Base-by-base conservation (phyloP, 2,329 filamentous ascomycete species). In the Keithomyces neogunnii region DNA sequence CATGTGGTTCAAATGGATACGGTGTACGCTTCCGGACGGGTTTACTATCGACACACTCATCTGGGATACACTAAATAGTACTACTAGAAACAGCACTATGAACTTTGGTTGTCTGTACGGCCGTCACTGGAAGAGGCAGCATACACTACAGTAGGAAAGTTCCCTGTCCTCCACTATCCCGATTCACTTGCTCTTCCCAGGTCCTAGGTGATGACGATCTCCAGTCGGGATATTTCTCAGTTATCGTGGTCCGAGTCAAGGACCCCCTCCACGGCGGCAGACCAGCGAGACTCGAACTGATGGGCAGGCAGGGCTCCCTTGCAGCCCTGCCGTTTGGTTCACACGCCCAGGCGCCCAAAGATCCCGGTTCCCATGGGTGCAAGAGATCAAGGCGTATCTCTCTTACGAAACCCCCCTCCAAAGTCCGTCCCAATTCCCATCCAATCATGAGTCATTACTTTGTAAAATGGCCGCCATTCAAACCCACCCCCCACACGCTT, bases 371-470 rank as follows among this genome's bases (percentile, higher is more conserved):
- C 61, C 60, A 53, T 60, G 60, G 55, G 57, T 52, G 51, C 55
- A 52, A 57, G 55, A 62, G 56, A 63, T 19, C 66, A 67, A 70
- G 71, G 71, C 68, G 71, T 76, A 71, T 69, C 32, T 48, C 32
- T 42, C 11, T 44, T 44, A 10, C 40, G 19, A 44, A 29, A 26
- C 7, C 3, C 46, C 40, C 6, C 11, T 59, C 57, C 58, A 59
- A 65, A 62, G 62, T 62, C 60, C 56, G 63, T 62, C 56, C 53
- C 50, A 48, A 49, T 59, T 43, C 38, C 19, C 59, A 59, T 70
- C 76, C 77, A 80, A 80, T 80, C 76, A 80, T 74, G 69, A 70
- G 60, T 73, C 74, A 67, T 76, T 68, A 69, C 59, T 63, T 70
- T 69, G 66, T 75, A 66, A 70, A 72, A 72, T 65, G 68, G 59